phyloP scores from a whole-genome alignment of 805 yeast species.

The Saturnispora quitensis region DNA sequence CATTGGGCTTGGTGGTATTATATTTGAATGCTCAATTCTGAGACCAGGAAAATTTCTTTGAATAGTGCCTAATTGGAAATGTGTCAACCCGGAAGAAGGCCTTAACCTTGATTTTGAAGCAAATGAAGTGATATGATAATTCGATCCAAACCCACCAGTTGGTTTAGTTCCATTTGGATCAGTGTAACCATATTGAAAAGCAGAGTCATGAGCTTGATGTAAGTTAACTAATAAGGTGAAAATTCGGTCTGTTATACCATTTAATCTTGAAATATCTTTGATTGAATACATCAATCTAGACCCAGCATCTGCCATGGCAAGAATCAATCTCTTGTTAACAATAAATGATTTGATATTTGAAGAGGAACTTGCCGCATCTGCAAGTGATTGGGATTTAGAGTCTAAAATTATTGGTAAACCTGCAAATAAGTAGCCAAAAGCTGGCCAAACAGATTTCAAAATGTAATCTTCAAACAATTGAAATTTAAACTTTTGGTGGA shows the following conservation, averaged over 20 bases:
- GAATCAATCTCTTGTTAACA: slow-evolving; percentile 82
- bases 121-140: slow-evolving; percentile 23
- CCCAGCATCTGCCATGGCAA: slow-evolving; percentile 91
- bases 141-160: slow-evolving; percentile 26
- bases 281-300: slow-evolving; percentile 90
- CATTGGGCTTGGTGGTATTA: slow-evolving; percentile 61
- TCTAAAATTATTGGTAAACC: slow-evolving; percentile 77
- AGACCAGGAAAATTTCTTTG: slow-evolving; percentile 73
- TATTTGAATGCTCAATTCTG: slow-evolving; percentile 72
- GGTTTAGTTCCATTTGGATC: slow-evolving; percentile 11
- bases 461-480: slow-evolving; percentile 76
- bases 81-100: slow-evolving; percentile 1
- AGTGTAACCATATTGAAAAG: slow-evolving; percentile 38
- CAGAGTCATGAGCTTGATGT: slow-evolving; percentile 70
- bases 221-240: slow-evolving; percentile 66
- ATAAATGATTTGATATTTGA: slow-evolving; percentile 75
- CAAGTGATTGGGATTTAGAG: slow-evolving; percentile 5
- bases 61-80: slow-evolving; percentile 48
- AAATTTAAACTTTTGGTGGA: slow-evolving; percentile 56
- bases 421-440: slow-evolving; percentile 85
- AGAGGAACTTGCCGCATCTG: slow-evolving; percentile 19
- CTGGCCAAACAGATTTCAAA: slow-evolving; percentile 89
- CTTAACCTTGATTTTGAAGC: slow-evolving; percentile 22
- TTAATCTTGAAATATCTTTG: slow-evolving; percentile 81
- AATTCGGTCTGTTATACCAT: slow-evolving; percentile 84